These are phyloP conservation scores for Coniosporium apollinis DNA, from an alignment of 495 filamentous ascomycete genomes.

Conservation along the genomic window DNA sequence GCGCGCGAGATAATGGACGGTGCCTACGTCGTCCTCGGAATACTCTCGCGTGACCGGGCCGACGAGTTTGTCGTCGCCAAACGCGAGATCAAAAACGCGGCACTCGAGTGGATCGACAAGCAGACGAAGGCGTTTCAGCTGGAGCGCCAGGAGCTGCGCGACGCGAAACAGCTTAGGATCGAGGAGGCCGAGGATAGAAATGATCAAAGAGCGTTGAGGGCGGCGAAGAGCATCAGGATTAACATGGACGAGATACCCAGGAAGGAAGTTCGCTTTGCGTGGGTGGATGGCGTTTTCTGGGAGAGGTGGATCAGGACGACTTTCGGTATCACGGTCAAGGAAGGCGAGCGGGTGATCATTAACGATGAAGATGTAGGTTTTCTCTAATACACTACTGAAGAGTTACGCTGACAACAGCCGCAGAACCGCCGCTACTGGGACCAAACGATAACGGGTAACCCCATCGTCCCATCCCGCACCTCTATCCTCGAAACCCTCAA, in stretches of 20 bases:
- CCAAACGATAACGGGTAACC: conserved; percentile 66
- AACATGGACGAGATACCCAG: conserved; percentile 72
- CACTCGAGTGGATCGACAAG: conserved; percentile 95
- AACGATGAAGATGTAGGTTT: conserved; percentile 88
- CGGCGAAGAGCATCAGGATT: conserved; percentile 84
- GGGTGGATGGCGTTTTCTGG: conserved; percentile 97
- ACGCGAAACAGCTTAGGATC: conserved; percentile 85
- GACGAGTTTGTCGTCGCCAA: conserved; percentile 64
- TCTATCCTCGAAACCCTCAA: conserved; percentile 89
- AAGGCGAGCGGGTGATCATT: conserved; percentile 85
- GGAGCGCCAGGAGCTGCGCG: conserved; percentile 79
- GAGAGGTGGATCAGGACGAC: conserved; percentile 89
- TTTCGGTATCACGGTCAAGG: conserved; percentile 72
- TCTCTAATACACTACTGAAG: background rate
- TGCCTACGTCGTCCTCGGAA: conserved; percentile 79
- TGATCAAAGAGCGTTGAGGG: conserved; percentile 69
- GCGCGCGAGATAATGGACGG: conserved; percentile 88
- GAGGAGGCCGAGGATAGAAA: conserved; percentile 91
- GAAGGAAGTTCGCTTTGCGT: conserved; percentile 90
- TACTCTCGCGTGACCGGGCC: conserved; percentile 61
- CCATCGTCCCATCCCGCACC: conserved; percentile 77
- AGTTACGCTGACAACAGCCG: conserved; percentile 12
- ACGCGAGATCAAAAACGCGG: conserved; percentile 88
- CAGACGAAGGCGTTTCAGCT: conserved; percentile 74
- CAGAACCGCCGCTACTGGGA: conserved; percentile 95